Percentiles rank a stretch among this genome's conserved stretches.
Evolutionary conservation across 2,329 filamentous ascomycete genomes (phyloP).

Genomic region (Chaetoscypha palmicola): DNA sequence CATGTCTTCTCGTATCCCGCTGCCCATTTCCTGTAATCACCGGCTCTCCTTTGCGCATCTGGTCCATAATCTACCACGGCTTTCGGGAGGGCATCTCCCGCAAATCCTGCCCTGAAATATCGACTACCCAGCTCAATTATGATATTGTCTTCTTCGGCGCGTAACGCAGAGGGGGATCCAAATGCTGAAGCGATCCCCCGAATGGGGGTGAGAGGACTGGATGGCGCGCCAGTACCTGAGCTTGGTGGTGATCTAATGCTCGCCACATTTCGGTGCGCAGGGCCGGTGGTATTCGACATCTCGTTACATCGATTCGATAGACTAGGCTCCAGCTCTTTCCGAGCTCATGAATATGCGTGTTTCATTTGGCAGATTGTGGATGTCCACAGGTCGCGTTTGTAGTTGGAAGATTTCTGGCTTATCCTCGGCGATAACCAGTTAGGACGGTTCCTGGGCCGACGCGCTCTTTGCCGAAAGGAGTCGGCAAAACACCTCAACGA

Average conservation of each 20-base stretch:
- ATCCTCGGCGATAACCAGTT: neutral
- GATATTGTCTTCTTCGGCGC: slow-evolving; percentile 75
- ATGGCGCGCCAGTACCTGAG: slow-evolving; percentile 27
- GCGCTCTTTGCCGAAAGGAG: too few relatives aligned
- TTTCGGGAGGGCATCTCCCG: slow-evolving; percentile 75
- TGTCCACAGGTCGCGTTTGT: neutral
- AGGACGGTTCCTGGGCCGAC: too few relatives aligned
- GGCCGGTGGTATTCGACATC: slow-evolving; percentile 30
- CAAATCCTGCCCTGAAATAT: slow-evolving; percentile 74
- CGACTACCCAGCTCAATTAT: slow-evolving; percentile 79
- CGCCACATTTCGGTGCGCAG: slow-evolving; percentile 52
- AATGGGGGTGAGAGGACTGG: slow-evolving; percentile 54
- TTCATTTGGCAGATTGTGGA: too few relatives aligned
- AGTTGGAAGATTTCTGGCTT: neutral
- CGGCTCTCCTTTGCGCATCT: slow-evolving; percentile 67
- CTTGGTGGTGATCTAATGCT: slow-evolving; percentile 40
- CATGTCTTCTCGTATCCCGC: slow-evolving; percentile 44
- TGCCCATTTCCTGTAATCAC: slow-evolving; percentile 72
- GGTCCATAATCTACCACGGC: slow-evolving; percentile 63
- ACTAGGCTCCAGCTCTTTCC: too few relatives aligned
- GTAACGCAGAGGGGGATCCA: slow-evolving; percentile 52
- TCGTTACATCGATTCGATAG: too few relatives aligned
- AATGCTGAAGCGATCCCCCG: slow-evolving; percentile 47
- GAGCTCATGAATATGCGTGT: too few relatives aligned
- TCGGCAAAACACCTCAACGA: too few relatives aligned